phyloP scores from a whole-genome alignment of 345 rosid species.

The Salix viminalis region DNA sequence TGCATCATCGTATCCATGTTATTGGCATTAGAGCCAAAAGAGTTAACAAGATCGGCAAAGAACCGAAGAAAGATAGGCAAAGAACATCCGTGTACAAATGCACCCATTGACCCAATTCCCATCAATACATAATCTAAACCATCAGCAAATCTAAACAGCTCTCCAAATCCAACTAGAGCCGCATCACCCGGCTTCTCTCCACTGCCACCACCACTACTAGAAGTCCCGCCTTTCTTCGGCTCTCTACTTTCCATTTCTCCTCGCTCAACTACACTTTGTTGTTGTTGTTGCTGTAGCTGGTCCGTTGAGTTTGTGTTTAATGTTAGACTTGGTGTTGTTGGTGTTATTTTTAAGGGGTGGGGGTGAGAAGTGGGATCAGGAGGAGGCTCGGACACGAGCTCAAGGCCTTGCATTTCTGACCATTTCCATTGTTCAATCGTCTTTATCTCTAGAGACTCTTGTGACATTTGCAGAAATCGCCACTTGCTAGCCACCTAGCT shows the following conservation, averaged over 20 bases:
- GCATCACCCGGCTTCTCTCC: slow-evolving; percentile 53
- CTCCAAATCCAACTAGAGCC: slow-evolving; percentile 56
- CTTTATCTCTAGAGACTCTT: slow-evolving; percentile 62
- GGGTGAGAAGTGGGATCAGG: slow-evolving; percentile 16
- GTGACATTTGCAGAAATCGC: slow-evolving; percentile 65
- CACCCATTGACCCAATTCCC: slow-evolving; percentile 96
- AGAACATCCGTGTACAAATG: slow-evolving; percentile 90
- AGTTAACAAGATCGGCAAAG: slow-evolving; percentile 98
- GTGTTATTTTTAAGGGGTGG: slow-evolving; percentile 19
- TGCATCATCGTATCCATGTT: slow-evolving; percentile 91
- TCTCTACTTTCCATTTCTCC: slow-evolving; percentile 58
- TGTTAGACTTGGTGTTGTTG: slow-evolving; percentile 18
- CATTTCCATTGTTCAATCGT: slow-evolving; percentile 88
- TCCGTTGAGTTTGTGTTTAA: slow-evolving; percentile 7
- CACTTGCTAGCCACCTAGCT: background rate
- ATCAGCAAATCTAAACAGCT: slow-evolving; percentile 96
- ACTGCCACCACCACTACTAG: background rate
- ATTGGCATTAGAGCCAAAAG: slow-evolving; percentile 92
- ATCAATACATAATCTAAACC: slow-evolving; percentile 84
- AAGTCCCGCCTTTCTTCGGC: slow-evolving; percentile 26
- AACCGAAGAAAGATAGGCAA: slow-evolving; percentile 88
- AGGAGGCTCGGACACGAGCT: slow-evolving; percentile 50
- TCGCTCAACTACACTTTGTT: slow-evolving; percentile 12
- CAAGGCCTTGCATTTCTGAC: slow-evolving; percentile 99
- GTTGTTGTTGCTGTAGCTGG: slow-evolving; percentile 11